Evolutionary conservation across 1,139 yeast genomes (phyloP).

Genomic region (Suhomyces bokatorum): DNA sequence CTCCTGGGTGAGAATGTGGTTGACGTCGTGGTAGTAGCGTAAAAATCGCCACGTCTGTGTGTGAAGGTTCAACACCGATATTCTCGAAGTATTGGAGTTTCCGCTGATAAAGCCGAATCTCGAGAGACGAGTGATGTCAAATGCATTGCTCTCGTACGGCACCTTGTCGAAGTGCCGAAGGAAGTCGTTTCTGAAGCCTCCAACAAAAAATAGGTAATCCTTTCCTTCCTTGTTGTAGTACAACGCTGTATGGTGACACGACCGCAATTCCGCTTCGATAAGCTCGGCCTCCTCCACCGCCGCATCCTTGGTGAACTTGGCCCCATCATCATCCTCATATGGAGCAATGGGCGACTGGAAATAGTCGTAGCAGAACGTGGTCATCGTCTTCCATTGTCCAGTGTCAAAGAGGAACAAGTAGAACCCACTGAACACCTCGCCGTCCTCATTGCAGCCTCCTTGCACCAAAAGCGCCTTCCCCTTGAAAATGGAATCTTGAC

Average conservation of each 20-base stretch:
- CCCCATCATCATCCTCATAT: slow-evolving; percentile 31
- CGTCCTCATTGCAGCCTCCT: slow-evolving; percentile 42
- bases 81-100: slow-evolving; percentile 33
- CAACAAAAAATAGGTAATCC: slow-evolving; percentile 42
- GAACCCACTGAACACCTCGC: slow-evolving; percentile 35
- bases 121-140: slow-evolving; percentile 39
- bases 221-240: slow-evolving; percentile 37
- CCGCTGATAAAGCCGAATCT: slow-evolving; percentile 32
- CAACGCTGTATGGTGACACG: slow-evolving; percentile 45
- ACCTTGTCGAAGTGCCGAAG: slow-evolving; percentile 33
- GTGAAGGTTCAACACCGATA: slow-evolving; percentile 40
- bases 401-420: slow-evolving; percentile 35
- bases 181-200: slow-evolving; percentile 43
- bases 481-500: slow-evolving; percentile 23
- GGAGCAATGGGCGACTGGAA: slow-evolving; percentile 30
- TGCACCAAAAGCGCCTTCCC: slow-evolving; percentile 39
- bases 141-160: slow-evolving; percentile 35
- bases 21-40: slow-evolving; percentile 36
- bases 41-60: slow-evolving; percentile 48
- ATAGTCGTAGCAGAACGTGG: slow-evolving; percentile 41
- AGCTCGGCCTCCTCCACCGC: slow-evolving; percentile 31
- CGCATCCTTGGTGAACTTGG: slow-evolving; percentile 23
- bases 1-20: slow-evolving; percentile 24
- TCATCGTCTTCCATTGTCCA: slow-evolving; percentile 36
- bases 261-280: slow-evolving; percentile 44